phyloP scores from a whole-genome alignment of 2,329 filamentous ascomycete species.

The Aspergillus sojae region DNA sequence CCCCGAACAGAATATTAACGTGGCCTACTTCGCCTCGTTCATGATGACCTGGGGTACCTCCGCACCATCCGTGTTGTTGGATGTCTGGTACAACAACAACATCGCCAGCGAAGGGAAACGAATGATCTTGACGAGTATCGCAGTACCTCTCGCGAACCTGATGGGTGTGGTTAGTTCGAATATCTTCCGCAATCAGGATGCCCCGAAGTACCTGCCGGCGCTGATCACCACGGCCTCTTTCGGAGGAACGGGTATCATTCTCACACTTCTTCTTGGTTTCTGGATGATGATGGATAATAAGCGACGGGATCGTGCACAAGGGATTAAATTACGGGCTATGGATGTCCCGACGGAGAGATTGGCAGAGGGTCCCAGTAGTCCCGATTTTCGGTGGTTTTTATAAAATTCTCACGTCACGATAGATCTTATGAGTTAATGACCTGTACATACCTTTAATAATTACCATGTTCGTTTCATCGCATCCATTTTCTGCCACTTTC shows the following conservation, averaged over 20 bases:
- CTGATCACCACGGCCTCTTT: constrained; percentile 54
- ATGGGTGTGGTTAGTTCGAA: constrained; percentile 70
- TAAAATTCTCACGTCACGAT: neutral
- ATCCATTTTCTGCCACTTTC: neutral
- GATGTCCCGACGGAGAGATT: constrained; percentile 57
- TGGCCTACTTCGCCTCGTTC: constrained; percentile 72
- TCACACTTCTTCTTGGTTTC: constrained; percentile 56
- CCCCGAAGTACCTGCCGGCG: constrained; percentile 65
- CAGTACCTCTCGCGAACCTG: constrained; percentile 70
- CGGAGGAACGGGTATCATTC: constrained; percentile 59
- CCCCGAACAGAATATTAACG: constrained; percentile 56
- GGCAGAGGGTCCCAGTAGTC: constrained; percentile 52
- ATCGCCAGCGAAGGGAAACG: constrained; percentile 71
- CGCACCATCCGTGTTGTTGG: constrained; percentile 63
- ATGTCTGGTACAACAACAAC: constrained; percentile 76
- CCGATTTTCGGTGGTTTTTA: constrained; percentile 58
- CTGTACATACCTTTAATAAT: neutral
- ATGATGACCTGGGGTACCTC: constrained; percentile 73
- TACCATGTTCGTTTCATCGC: neutral
- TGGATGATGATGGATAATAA: constrained; percentile 55
- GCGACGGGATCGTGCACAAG: constrained; percentile 58
- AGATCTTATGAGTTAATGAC: neutral
- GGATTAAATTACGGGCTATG: constrained; percentile 54
- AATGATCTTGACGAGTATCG: constrained; percentile 66
- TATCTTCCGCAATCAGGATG: constrained; percentile 63